These are phyloP conservation scores for Neonectria neomacrospora DNA, from an alignment of 2,329 filamentous ascomycete genomes.

Conservation along the genomic window DNA sequence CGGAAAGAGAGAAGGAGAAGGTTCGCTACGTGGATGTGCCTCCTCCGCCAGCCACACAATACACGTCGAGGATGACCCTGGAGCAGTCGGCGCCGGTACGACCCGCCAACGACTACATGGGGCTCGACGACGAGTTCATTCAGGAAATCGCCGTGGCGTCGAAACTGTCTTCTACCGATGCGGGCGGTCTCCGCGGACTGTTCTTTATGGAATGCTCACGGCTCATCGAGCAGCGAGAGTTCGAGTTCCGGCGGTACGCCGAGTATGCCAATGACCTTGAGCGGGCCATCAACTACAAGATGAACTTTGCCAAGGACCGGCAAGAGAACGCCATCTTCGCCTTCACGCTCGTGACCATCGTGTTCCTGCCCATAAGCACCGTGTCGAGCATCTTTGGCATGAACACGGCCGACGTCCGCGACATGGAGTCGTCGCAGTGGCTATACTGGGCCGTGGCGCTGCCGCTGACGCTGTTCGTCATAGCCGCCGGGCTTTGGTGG, in stretches of 20 bases:
- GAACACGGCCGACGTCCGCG: conserved; percentile 62
- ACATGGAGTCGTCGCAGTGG: conserved; percentile 61
- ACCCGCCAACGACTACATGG: conserved; percentile 36
- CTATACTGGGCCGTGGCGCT: conserved; percentile 62
- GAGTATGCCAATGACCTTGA: conserved; percentile 48
- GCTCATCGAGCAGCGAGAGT: conserved; percentile 52
- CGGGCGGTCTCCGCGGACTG: conserved; percentile 52
- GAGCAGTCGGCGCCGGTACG: conserved; percentile 11
- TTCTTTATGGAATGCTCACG: conserved; percentile 53
- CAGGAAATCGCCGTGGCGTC: conserved; percentile 45
- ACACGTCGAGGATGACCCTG: conserved; percentile 23
- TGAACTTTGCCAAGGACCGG: conserved; percentile 55
- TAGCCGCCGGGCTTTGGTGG: conserved; percentile 54
- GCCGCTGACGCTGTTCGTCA: conserved; percentile 56
- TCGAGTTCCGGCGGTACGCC: conserved; percentile 46
- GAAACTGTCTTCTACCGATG: conserved; percentile 52
- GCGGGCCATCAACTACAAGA: conserved; percentile 48
- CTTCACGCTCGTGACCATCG: conserved; percentile 61
- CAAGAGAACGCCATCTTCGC: conserved; percentile 61
- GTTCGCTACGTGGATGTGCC: not conserved
- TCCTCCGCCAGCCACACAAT: conserved; percentile 7
- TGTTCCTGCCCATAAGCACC: conserved; percentile 60
- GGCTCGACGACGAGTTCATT: conserved; percentile 39
- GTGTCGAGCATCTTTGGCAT: conserved; percentile 64
- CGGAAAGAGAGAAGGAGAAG: conserved; percentile 12